Conservation (phyloP, 1,139 yeast genomes). For the Geotrichum klebahnii region DNA sequence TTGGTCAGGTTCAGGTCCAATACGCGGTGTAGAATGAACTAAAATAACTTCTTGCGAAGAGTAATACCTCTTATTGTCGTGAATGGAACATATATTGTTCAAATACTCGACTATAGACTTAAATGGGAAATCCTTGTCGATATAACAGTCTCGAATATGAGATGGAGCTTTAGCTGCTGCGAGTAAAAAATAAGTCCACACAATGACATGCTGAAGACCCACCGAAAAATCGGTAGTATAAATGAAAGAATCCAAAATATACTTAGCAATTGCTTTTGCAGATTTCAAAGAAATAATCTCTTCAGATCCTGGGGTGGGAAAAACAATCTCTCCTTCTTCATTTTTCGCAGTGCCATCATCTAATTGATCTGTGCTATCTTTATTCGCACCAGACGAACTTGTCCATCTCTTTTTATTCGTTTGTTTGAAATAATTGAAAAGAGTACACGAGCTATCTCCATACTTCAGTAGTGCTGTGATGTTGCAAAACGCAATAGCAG, state of each 20-base stretch:
- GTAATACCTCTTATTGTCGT: neutral
- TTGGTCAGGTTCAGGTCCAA: neutral
- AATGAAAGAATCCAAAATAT: slow-evolving; percentile 23
- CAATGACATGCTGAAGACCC: slow-evolving; percentile 28
- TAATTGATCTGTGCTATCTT: too few relatives aligned
- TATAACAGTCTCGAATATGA: slow-evolving; percentile 17
- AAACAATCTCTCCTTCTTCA: neutral
- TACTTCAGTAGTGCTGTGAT: slow-evolving; percentile 31
- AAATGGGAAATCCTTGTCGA: slow-evolving; percentile 25
- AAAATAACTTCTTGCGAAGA: too few relatives aligned
- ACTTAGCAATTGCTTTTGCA: slow-evolving; percentile 21
- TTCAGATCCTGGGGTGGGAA: neutral
- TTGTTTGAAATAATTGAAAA: slow-evolving; percentile 15
- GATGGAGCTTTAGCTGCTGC: slow-evolving; percentile 25
- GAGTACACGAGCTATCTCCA: slow-evolving; percentile 25
- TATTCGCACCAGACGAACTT: too few relatives aligned
- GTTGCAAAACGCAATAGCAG: slow-evolving; percentile 32
- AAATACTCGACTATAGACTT: slow-evolving; percentile 1
- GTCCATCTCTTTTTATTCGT: neutral
- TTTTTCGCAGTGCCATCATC: neutral
- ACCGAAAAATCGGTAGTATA: slow-evolving; percentile 16
- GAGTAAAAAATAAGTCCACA: slow-evolving; percentile 31
- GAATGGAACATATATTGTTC: slow-evolving; percentile 10
- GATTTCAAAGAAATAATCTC: slow-evolving; percentile 6
- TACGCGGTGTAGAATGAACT: neutral